phyloP scores from a whole-genome alignment of 495 filamentous ascomycete genomes.

The Cercophora sp. region DNA sequence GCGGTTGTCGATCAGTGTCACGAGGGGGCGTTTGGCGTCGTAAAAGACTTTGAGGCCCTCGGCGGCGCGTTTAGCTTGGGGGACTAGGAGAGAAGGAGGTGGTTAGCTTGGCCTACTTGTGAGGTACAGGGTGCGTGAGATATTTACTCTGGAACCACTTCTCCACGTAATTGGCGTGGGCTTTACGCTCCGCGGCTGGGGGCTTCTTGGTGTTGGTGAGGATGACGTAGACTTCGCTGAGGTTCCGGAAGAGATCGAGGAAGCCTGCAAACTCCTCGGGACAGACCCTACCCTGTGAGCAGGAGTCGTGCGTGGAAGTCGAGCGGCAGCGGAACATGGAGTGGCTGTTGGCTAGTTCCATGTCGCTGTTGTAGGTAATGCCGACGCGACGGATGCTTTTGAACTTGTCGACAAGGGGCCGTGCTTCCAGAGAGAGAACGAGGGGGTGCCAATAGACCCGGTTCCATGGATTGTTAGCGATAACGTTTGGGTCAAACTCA shows the following conservation, averaged over 20 bases:
- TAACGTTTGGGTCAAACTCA: background rate
- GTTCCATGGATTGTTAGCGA: background rate
- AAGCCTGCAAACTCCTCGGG: conserved; percentile 14
- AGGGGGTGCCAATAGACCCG: background rate
- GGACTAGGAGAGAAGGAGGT: background rate
- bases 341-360: background rate
- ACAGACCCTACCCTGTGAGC: conserved; percentile 3
- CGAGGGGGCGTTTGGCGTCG: background rate
- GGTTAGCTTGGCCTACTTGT: background rate
- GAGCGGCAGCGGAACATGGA: background rate
- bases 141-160: background rate
- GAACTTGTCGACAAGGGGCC: too few species aligned
- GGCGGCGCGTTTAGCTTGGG: background rate
- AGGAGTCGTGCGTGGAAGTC: background rate
- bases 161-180: background rate
- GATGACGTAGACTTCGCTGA: conserved; percentile 20
- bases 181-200: background rate
- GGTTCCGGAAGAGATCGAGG: conserved; percentile 16
- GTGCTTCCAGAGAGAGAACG: too few species aligned
- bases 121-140: background rate
- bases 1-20: too few species aligned
- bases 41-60: background rate
- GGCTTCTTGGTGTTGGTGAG: background rate
- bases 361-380: background rate
- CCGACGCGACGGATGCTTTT: background rate